phyloP scores from a whole-genome alignment of 2,329 filamentous ascomycete species.

The Taxawa tesnikishii region DNA sequence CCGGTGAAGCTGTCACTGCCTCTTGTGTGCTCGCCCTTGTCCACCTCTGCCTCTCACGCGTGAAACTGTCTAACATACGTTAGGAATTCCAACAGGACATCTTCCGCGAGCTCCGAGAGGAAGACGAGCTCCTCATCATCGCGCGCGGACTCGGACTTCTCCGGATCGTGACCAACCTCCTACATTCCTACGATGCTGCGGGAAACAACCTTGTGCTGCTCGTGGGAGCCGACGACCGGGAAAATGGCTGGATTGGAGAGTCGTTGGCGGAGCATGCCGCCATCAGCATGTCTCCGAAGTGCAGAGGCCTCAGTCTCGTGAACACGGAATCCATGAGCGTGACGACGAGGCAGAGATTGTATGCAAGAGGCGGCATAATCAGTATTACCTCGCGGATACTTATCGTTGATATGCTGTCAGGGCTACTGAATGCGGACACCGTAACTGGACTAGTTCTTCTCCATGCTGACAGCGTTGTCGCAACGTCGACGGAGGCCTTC shows the following conservation, averaged over 20 bases:
- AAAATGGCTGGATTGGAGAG: constrained; percentile 96
- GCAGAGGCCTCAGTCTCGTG: constrained; percentile 76
- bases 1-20: constrained; percentile 75
- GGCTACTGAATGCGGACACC: constrained; percentile 65
- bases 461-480: constrained; percentile 74
- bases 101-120: constrained; percentile 76
- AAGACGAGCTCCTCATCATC: constrained; percentile 89
- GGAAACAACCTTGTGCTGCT: constrained; percentile 87
- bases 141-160: constrained; percentile 86
- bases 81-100: constrained; percentile 86
- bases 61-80: constrained; percentile 11
- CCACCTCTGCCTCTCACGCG: background rate
- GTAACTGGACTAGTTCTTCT: constrained; percentile 80
- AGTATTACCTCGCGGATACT: constrained; percentile 93
- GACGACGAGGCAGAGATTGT: constrained; percentile 79
- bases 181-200: constrained; percentile 92
- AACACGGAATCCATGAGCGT: constrained; percentile 93
- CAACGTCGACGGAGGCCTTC: constrained; percentile 87
- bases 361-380: constrained; percentile 77
- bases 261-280: constrained; percentile 90
- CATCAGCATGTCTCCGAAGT: constrained; percentile 69
- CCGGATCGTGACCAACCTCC: constrained; percentile 84
- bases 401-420: constrained; percentile 85
- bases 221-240: constrained; percentile 78
- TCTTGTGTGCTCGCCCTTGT: constrained; percentile 35